Conservation (phyloP, 164 flowering plant species). For the Berberis vulgaris region DNA sequence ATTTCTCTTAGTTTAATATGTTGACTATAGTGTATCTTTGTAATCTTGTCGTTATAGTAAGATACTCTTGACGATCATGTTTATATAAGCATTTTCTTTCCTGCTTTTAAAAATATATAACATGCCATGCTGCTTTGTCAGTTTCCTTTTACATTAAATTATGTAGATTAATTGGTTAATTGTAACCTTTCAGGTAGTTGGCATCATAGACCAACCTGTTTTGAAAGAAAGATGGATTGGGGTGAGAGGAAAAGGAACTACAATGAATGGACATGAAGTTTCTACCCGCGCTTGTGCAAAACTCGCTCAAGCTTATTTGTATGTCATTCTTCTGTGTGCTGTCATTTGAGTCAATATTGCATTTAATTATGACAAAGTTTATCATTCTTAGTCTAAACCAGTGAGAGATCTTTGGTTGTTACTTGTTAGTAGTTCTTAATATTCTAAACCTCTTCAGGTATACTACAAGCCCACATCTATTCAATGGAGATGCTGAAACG, state of each 20-base stretch:
- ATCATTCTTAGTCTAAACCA: too few relatives aligned
- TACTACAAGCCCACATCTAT: conserved; percentile 95
- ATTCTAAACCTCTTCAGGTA: conserved; percentile 36
- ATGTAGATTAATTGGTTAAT: too few relatives aligned
- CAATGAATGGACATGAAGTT: conserved; percentile 70
- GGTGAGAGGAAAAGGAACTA: conserved; percentile 64
- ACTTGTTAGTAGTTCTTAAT: neutral
- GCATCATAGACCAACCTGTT: conserved; percentile 90
- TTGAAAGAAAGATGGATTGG: conserved; percentile 95
- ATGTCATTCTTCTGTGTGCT: conserved; percentile 16
- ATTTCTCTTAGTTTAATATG: too few relatives aligned
- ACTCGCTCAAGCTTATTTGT: conserved; percentile 85
- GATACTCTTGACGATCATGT: too few relatives aligned
- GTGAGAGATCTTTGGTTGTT: neutral
- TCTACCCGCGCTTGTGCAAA: conserved; percentile 67
- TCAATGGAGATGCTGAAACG: conserved; percentile 69
- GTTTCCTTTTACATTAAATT: neutral
- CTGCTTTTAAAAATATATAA: neutral
- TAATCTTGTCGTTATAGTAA: too few relatives aligned
- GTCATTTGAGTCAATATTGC: neutral
- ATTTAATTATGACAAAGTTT: neutral
- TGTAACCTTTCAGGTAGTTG: conserved; percentile 57
- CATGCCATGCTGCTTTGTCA: neutral
- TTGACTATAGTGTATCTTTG: too few relatives aligned
- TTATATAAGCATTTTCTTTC: too few relatives aligned